phyloP scores from a whole-genome alignment of 2,329 filamentous ascomycete species.

The Pleoardoris graminearum region DNA sequence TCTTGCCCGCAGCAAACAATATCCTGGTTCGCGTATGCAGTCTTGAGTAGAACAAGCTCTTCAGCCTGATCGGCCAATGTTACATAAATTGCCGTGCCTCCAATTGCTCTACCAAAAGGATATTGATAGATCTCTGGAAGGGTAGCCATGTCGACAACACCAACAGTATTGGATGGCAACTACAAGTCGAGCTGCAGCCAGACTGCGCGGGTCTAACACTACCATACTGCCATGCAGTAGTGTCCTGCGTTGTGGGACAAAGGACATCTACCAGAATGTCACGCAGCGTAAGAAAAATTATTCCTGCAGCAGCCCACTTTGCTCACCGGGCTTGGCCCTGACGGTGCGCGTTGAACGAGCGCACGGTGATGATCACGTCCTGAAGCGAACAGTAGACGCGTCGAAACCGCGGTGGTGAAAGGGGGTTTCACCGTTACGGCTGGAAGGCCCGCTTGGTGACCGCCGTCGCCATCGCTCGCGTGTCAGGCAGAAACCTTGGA shows the following conservation, averaged over 20 bases:
- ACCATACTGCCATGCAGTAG: conserved; percentile 3
- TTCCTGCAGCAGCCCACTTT: conserved; percentile 28
- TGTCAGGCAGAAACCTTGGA: not conserved
- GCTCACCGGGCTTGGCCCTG: conserved; percentile 3
- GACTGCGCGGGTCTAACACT: not conserved
- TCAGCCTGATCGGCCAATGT: conserved; percentile 10
- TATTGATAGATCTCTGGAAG: not conserved
- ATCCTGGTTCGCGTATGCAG: conserved; percentile 15
- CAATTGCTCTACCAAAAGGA: not conserved
- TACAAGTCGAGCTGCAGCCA: not conserved
- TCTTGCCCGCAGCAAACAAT: conserved; percentile 21
- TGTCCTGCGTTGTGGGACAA: conserved; percentile 7
- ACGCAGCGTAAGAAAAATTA: conserved; percentile 32
- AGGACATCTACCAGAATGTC: conserved; percentile 22
- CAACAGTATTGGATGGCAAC: not conserved
- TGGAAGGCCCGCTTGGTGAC: conserved; percentile 3
- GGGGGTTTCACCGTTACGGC: conserved; percentile 16
- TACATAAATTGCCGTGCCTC: not conserved
- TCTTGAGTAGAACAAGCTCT: conserved; percentile 6
- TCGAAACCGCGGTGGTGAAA: conserved; percentile 29
- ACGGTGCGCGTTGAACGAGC: not conserved
- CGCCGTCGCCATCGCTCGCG: not conserved
- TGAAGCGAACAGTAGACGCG: conserved; percentile 39
- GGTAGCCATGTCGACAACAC: not conserved
- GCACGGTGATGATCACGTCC: not conserved